Base-by-base conservation (phyloP, 2,329 filamentous ascomycete genomes). In the Penicillium sp. region DNA sequence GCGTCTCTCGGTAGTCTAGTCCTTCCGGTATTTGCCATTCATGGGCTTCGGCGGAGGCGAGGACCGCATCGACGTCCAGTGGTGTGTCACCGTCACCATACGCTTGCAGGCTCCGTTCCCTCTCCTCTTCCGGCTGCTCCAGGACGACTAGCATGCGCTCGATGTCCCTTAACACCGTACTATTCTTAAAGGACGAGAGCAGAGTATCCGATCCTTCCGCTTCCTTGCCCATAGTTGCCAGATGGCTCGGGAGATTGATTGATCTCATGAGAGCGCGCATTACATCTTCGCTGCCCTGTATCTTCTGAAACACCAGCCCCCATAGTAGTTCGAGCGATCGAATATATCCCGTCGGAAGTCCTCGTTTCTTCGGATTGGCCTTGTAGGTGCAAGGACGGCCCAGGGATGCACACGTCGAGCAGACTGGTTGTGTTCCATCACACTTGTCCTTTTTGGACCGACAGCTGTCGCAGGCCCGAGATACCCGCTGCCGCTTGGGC, bases 291-390 rank as follows among this genome's bases (percentile, higher is more conserved):
- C 81, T 83, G 10, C 83, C 85, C 14, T 85, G 81, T 38, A 86
- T 82, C 56, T 84, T 83, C 60, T 86, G 82, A 61, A 91, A 88
- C 1, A 90, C 76, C 80, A 87, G 87, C 12, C 87, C 88, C 56
- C 90, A 80, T 10, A 88, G 83, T 45, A 90, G 75, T 73, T 93
- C 90, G 17, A 93, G 79, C 0, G 88, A 89, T 37, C 89, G 84
- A 56, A 93, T 88, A 69, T 92, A 92, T 15, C 90, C 90, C n/a
- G 90, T 90, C 67, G 90, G 90, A 11, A 93, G 86, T 4, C 90
- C 90, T 63, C 90, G 83, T 73, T 92, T 92, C 75, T 91, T 91
- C 7, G 88, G 86, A 55, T 86, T 87, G 55, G 88, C 83, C 62
- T 89, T 86, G 72, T 92, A 93, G 15, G 88, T 87, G 73, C 90